phyloP scores from a whole-genome alignment of 441 rosid genomes.

The Hura crepitans region DNA sequence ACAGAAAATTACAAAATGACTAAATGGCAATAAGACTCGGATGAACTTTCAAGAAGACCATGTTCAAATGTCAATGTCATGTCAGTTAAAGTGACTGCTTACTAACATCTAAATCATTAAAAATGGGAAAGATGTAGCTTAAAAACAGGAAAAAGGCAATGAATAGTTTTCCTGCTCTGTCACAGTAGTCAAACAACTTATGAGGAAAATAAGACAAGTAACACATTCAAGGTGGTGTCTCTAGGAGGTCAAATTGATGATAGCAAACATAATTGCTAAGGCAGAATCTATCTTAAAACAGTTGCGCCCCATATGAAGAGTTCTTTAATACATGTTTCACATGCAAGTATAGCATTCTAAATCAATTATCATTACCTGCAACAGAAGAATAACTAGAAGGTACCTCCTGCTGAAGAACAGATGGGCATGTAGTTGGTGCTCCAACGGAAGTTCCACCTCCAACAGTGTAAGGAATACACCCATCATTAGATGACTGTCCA shows the following conservation, averaged over 20 bases:
- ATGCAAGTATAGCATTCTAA: constrained; percentile 47
- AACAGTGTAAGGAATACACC: constrained; percentile 34
- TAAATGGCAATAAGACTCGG: background rate
- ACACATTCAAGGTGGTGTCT: background rate
- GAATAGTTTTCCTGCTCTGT: background rate
- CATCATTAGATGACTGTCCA: constrained; percentile 45
- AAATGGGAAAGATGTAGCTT: background rate
- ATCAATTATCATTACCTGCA: constrained; percentile 89
- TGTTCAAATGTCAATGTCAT: background rate
- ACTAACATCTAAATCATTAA: background rate
- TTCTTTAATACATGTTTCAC: constrained; percentile 54
- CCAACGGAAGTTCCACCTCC: constrained; percentile 48
- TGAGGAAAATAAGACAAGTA: background rate
- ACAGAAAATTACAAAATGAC: constrained; percentile 5
- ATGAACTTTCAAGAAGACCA: background rate
- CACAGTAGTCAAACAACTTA: background rate
- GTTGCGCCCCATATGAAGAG: constrained; percentile 20
- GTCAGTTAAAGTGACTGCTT: background rate
- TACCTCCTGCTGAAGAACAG: constrained; percentile 99
- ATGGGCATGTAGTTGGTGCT: constrained; percentile 48
- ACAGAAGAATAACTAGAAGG: constrained; percentile 99
- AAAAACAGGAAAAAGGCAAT: background rate
- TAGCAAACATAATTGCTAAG: background rate
- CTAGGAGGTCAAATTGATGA: background rate
- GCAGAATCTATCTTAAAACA: constrained; percentile 9